phyloP scores from a whole-genome alignment of 345 rosid species.

The Citropsis articulata region DNA sequence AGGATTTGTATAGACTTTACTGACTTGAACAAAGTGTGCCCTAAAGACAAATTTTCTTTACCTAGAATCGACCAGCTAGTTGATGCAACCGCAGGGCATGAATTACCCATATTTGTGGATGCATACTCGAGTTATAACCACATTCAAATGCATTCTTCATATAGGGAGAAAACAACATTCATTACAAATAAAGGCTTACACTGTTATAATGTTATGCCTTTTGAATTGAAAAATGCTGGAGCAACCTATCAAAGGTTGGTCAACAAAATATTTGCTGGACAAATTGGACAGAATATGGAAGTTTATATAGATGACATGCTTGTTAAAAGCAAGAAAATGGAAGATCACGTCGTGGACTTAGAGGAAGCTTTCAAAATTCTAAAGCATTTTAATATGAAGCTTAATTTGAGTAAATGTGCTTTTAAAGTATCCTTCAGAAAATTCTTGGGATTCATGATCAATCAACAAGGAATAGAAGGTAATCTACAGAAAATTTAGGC shows the following conservation, averaged over 20 bases:
- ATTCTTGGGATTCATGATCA: background rate
- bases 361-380: background rate
- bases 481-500: no score
- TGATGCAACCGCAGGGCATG: rapidly evolving
- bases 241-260: background rate
- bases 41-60: background rate
- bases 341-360: rapidly evolving
- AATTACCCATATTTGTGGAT: background rate
- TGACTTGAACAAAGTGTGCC: background rate
- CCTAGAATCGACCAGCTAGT: background rate
- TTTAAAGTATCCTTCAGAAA: background rate
- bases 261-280: background rate
- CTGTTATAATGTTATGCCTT: no score
- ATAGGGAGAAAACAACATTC: background rate
- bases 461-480: background rate
- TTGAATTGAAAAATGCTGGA: background rate
- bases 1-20: background rate
- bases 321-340: background rate
- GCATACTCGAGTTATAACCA: background rate
- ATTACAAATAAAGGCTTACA: no score
- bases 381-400: background rate
- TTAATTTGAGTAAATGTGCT: background rate
- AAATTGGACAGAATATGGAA: no score
- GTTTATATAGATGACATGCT: background rate
- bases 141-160: background rate